Evolutionary conservation across 2,329 filamentous ascomycete genomes (phyloP).

Genomic region (Colletotrichum caudatum): DNA sequence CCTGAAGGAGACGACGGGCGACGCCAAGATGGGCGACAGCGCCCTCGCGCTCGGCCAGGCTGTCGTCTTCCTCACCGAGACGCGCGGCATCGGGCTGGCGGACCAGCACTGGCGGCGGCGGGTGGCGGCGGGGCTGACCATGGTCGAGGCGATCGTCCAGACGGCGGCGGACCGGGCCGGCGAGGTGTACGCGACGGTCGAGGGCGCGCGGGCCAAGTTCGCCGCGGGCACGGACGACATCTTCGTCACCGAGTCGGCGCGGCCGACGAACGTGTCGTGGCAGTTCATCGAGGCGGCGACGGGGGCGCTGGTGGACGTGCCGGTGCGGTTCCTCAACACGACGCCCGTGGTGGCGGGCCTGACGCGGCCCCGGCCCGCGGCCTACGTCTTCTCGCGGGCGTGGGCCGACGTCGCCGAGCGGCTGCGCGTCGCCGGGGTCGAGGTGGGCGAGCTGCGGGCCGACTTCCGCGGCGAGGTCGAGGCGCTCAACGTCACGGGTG

Average conservation of each 20-base stretch:
- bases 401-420: slow-evolving; percentile 48
- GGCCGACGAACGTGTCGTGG: slow-evolving; percentile 43
- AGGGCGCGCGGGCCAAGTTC: slow-evolving; percentile 46
- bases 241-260: slow-evolving; percentile 47
- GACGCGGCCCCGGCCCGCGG: slow-evolving; percentile 48
- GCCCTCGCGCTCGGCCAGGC: slow-evolving; percentile 48
- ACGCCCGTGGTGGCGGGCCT: slow-evolving; percentile 47
- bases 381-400: slow-evolving; percentile 48
- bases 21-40: slow-evolving; percentile 49
- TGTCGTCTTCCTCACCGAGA: slow-evolving; percentile 49
- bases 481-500: slow-evolving; percentile 45
- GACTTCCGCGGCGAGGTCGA: slow-evolving; percentile 47
- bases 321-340: slow-evolving; percentile 48
- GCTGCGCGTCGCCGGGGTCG: slow-evolving; percentile 45
- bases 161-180: slow-evolving; percentile 48
- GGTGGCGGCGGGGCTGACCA: slow-evolving; percentile 46
- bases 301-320: slow-evolving; percentile 47
- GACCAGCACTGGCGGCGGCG: slow-evolving; percentile 50
- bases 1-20: slow-evolving; percentile 47
- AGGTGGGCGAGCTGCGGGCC: slow-evolving; percentile 44
- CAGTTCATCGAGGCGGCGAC: slow-evolving; percentile 47
- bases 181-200: slow-evolving; percentile 45
- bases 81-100: slow-evolving; percentile 48
- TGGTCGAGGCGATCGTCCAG: slow-evolving; percentile 47
- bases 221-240: slow-evolving; percentile 47